A percentile compares a stretch with the other conserved stretches of the same genome.
phyloP scores from a whole-genome alignment of 805 yeast species.

The Candida pseudoglaebosa region DNA sequence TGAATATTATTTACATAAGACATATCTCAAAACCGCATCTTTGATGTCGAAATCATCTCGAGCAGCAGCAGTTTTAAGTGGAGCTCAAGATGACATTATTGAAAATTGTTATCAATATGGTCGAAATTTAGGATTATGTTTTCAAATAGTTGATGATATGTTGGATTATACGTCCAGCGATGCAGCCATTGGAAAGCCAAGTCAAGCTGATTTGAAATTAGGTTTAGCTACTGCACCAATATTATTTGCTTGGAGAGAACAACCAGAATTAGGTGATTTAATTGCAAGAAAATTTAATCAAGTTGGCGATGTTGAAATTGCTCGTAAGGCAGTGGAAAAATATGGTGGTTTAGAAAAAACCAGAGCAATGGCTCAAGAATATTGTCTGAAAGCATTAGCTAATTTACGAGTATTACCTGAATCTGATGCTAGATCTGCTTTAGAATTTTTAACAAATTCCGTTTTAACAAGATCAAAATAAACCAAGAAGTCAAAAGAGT shows the following conservation, averaged over 20 bases:
- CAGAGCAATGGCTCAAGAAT: slow-evolving; percentile 67
- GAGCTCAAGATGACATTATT: slow-evolving; percentile 69
- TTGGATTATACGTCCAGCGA: slow-evolving; percentile 90
- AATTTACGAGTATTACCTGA: slow-evolving; percentile 77
- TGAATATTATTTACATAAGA: slow-evolving; percentile 91
- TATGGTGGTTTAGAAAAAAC: slow-evolving; percentile 78
- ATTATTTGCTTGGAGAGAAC: slow-evolving; percentile 86
- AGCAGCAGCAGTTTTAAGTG: slow-evolving; percentile 89
- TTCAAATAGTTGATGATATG: slow-evolving; percentile 95
- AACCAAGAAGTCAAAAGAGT: background rate
- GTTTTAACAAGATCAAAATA: slow-evolving; percentile 77
- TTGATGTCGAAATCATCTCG: slow-evolving; percentile 90
- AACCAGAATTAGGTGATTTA: slow-evolving; percentile 78
- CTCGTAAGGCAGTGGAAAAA: slow-evolving; percentile 66
- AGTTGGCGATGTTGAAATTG: slow-evolving; percentile 82
- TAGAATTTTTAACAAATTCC: slow-evolving; percentile 78
- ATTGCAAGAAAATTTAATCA: slow-evolving; percentile 78
- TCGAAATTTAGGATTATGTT: slow-evolving; percentile 87
- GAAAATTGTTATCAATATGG: slow-evolving; percentile 91
- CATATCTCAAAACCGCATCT: slow-evolving; percentile 92
- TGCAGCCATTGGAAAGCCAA: slow-evolving; percentile 85
- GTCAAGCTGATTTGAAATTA: slow-evolving; percentile 89
- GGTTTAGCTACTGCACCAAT: slow-evolving; percentile 98
- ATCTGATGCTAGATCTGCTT: slow-evolving; percentile 83
- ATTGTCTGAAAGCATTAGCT: slow-evolving; percentile 68